A percentile compares a stretch with the other conserved stretches of the same genome.
Conservation (phyloP, 768 basidiomycete species). For the Pulveroboletus sp. region DNA sequence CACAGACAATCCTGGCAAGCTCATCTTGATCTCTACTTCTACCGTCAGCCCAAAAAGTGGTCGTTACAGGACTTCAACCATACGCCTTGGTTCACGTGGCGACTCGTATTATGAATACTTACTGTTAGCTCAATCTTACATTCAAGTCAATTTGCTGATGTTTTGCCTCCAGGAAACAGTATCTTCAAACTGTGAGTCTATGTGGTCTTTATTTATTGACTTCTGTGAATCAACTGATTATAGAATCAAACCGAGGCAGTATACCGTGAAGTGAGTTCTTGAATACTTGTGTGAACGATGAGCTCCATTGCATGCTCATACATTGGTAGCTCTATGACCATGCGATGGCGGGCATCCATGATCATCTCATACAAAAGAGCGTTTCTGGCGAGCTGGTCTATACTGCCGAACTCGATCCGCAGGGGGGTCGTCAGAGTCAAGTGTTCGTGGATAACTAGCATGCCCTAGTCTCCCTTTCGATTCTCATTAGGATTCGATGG, state of each 20-base stretch:
- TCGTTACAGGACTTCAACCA: slow-evolving; percentile 58
- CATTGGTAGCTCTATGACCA: slow-evolving; percentile 78
- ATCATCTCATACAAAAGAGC: slow-evolving; percentile 65
- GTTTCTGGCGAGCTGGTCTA: slow-evolving; percentile 57
- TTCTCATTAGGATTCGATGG: slow-evolving; percentile 4
- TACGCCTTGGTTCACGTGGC: slow-evolving; percentile 86
- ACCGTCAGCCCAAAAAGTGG: slow-evolving; percentile 43
- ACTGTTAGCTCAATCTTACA: slow-evolving; percentile 43
- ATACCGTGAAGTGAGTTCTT: slow-evolving; percentile 61
- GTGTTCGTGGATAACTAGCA: slow-evolving; percentile 28
- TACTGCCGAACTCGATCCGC: slow-evolving; percentile 78
- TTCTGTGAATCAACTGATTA: slow-evolving; percentile 3
- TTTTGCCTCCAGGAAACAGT: slow-evolving; percentile 25
- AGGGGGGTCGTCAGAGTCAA: slow-evolving; percentile 31
- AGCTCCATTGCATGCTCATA: slow-evolving; percentile 1
- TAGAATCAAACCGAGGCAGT: slow-evolving; percentile 70
- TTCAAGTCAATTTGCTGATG: background rate
- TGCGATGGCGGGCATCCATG: slow-evolving; percentile 78
- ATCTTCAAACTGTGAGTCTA: slow-evolving; percentile 28
- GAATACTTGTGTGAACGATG: background rate
- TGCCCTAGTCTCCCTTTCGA: background rate
- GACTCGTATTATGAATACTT: slow-evolving; percentile 95
- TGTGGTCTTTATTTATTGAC: background rate
- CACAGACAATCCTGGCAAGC: slow-evolving; percentile 1
- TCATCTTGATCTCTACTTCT: slow-evolving; percentile 10